Evolutionary conservation across 192 early-diverging fungal species (phyloP).

Genomic region (Lunasporangiospora selenospora): DNA sequence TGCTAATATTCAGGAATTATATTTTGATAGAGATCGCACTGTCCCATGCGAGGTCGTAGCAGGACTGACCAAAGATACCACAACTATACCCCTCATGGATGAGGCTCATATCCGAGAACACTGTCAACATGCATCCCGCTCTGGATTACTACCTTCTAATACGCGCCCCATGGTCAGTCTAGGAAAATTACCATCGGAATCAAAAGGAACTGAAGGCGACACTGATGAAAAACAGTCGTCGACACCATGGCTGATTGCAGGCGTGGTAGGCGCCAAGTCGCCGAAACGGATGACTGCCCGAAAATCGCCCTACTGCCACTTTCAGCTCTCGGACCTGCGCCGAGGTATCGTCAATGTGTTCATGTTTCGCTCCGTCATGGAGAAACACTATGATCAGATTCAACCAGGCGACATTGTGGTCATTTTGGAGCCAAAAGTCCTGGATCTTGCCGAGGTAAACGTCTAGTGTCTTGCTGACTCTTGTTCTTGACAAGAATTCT

Average conservation of each 20-base stretch:
- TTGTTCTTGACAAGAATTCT: too few relatives aligned
- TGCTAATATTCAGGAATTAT: too few relatives aligned
- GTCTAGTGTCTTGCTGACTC: too few relatives aligned
- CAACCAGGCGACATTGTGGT: slow-evolving; percentile 25
- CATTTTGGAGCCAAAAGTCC: slow-evolving; percentile 31
- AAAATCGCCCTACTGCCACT: slow-evolving; percentile 21
- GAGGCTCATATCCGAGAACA: slow-evolving; percentile 14
- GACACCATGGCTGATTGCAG: slow-evolving; percentile 23
- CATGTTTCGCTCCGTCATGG: slow-evolving; percentile 29
- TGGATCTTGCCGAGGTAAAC: slow-evolving; percentile 40
- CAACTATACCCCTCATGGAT: slow-evolving; percentile 24
- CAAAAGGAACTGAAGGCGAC: background rate
- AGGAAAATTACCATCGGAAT: background rate
- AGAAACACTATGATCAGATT: slow-evolving; percentile 11
- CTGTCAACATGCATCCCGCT: background rate
- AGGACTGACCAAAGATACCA: slow-evolving; percentile 11
- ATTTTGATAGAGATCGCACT: slow-evolving; percentile 7
- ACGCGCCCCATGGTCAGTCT: background rate
- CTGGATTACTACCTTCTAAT: background rate
- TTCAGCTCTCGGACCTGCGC: slow-evolving; percentile 29
- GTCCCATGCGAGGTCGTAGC: slow-evolving; percentile 5
- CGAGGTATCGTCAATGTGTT: slow-evolving; percentile 23
- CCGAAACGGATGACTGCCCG: slow-evolving; percentile 15
- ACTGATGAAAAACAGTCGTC: background rate
- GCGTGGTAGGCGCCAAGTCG: slow-evolving; percentile 37